phyloP scores from a whole-genome alignment of 768 basidiomycete species.

The Solioccasus polychromus region DNA sequence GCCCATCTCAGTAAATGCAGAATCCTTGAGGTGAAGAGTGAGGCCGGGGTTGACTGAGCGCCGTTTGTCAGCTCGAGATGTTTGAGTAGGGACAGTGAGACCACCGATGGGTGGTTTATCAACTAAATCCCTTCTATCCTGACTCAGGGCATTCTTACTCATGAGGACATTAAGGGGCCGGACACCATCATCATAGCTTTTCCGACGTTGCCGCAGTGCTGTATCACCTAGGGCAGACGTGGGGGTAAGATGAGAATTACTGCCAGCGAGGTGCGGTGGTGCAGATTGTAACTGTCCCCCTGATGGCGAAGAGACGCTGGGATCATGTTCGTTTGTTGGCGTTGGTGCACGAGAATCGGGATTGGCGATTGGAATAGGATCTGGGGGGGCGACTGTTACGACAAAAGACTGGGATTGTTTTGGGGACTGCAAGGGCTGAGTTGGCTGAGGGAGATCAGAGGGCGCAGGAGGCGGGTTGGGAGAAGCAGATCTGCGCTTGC shows the following conservation, averaged over 20 bases:
- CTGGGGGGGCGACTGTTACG: slow-evolving; percentile 44
- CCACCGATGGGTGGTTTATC: slow-evolving; percentile 11
- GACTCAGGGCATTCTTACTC: slow-evolving; percentile 14
- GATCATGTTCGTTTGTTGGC: neutral
- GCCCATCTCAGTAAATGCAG: slow-evolving; percentile 25
- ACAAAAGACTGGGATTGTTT: slow-evolving; percentile 37
- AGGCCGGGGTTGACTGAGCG: slow-evolving; percentile 56
- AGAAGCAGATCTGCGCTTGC: slow-evolving; percentile 10
- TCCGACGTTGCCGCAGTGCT: slow-evolving; percentile 27
- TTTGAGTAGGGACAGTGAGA: slow-evolving; percentile 28
- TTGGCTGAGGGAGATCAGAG: too few species aligned
- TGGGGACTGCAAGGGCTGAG: too few species aligned
- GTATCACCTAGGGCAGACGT: slow-evolving; percentile 13
- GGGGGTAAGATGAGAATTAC: slow-evolving; percentile 21
- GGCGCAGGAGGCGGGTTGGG: too few species aligned
- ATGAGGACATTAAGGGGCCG: slow-evolving; percentile 38
- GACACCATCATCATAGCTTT: slow-evolving; percentile 44
- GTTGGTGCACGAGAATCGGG: slow-evolving; percentile 3
- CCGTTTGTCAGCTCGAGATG: slow-evolving; percentile 43
- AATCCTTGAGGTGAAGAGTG: slow-evolving; percentile 30
- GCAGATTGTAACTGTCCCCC: slow-evolving; percentile 15
- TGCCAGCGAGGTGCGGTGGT: slow-evolving; percentile 7
- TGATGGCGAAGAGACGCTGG: slow-evolving; percentile 2
- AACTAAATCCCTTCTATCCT: slow-evolving; percentile 7
- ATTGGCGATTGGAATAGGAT: slow-evolving; percentile 9